Conservation (phyloP, 225 moss, liverwort and hornwort genomes). For the Polytrichum commune region DNA sequence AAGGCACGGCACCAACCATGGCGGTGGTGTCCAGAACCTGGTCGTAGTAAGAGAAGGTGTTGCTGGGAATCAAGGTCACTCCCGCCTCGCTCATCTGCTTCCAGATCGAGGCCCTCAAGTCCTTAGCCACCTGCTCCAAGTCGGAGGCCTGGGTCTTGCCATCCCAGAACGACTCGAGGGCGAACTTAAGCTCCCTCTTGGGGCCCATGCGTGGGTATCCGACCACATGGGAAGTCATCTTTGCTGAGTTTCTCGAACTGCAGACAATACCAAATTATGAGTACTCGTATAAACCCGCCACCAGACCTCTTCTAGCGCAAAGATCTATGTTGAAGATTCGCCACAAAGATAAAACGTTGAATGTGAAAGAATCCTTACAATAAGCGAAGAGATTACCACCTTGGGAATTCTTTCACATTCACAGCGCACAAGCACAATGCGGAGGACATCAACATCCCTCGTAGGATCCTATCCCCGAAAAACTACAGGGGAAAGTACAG, state of each 20-base stretch:
- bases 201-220: slow-evolving; percentile 74
- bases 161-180: slow-evolving; percentile 47
- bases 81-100: slow-evolving; percentile 76
- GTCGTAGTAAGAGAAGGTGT: slow-evolving; percentile 87
- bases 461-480: no score
- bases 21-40: slow-evolving; percentile 90
- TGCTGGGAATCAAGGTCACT: slow-evolving; percentile 57
- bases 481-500: no score
- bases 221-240: slow-evolving; percentile 47
- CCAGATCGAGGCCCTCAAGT: slow-evolving; percentile 75
- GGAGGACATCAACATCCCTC: no score
- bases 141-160: slow-evolving; percentile 40
- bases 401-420: no score
- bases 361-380: no score
- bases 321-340: accelerated
- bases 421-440: no score
- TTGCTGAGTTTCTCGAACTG: background rate
- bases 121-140: slow-evolving; percentile 69
- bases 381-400: no score
- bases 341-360: no score
- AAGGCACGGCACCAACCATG: slow-evolving; percentile 62
- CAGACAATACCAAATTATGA: no score
- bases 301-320: no score
- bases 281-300: no score
- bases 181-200: slow-evolving; percentile 51